A percentile compares a stretch with the other conserved stretches of the same genome.
Evolutionary conservation across 805 yeast genomes (phyloP).

Genomic region (Ogataea paraovalis): DNA sequence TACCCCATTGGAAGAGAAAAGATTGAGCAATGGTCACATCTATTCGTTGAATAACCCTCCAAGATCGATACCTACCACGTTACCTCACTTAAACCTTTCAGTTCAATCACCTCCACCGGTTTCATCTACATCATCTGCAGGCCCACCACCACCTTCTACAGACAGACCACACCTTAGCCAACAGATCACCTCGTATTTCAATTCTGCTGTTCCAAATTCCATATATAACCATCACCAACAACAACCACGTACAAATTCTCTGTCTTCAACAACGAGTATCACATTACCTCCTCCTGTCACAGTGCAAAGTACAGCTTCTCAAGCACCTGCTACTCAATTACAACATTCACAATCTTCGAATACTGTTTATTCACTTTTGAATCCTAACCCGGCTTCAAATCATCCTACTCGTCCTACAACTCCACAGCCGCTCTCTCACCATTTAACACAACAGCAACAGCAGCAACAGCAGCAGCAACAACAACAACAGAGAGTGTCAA

Average conservation of each 20-base stretch:
- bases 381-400: slow-evolving; percentile 4
- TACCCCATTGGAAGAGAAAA: slow-evolving; percentile 17
- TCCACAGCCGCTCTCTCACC: slow-evolving; percentile 7
- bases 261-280: background rate
- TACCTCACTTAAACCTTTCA: slow-evolving; percentile 8
- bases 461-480: background rate
- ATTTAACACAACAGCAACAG: slow-evolving; percentile 3
- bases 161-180: slow-evolving; percentile 6
- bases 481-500: background rate
- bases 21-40: slow-evolving; percentile 9
- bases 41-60: slow-evolving; percentile 28
- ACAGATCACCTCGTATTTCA: slow-evolving; percentile 8
- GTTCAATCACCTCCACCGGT: slow-evolving; percentile 1
- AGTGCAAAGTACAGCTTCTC: background rate
- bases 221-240: background rate
- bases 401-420: background rate
- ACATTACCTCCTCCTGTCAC: slow-evolving; percentile 1
- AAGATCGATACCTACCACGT: slow-evolving; percentile 23
- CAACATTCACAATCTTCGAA: slow-evolving; percentile 7
- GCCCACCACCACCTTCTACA: slow-evolving; percentile 1
- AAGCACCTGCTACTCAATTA: background rate
- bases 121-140: background rate
- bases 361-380: slow-evolving; percentile 21
- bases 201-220: slow-evolving; percentile 2
- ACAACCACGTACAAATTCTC: slow-evolving; percentile 14